These are phyloP conservation scores for Pythium oligandrum DNA, from an alignment of 352 stramenopile species.

Conservation along the genomic window DNA sequence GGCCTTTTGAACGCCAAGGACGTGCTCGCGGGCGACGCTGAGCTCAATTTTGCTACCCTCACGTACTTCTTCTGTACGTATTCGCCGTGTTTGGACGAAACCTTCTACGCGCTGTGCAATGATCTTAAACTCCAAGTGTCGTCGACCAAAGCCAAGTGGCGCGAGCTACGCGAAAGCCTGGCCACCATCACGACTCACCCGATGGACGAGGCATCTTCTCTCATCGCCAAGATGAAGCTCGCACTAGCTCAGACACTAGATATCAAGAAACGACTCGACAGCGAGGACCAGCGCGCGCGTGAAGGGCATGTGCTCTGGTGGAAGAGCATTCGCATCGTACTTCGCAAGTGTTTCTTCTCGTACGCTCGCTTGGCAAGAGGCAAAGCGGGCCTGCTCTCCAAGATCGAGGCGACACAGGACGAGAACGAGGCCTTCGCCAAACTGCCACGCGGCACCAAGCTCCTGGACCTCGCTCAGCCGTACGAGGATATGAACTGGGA, in stretches of 20 bases:
- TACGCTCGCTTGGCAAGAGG: constrained; percentile 56
- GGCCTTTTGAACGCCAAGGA: constrained; percentile 62
- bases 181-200: background rate
- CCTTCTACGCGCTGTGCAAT: constrained; percentile 37
- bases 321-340: constrained; percentile 65
- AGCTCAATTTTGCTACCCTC: constrained; percentile 74
- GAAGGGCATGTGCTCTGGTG: constrained; percentile 66
- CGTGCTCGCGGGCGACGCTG: constrained; percentile 57
- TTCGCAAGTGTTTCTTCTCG: constrained; percentile 75
- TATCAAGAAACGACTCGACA: constrained; percentile 61
- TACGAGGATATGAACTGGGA: constrained; percentile 73
- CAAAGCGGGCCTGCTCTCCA: constrained; percentile 55
- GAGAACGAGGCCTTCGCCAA: constrained; percentile 64
- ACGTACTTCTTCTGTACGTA: constrained; percentile 66
- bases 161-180: constrained; percentile 41
- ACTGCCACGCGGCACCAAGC: constrained; percentile 30
- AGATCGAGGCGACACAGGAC: constrained; percentile 36
- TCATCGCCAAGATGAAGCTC: constrained; percentile 62
- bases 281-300: constrained; percentile 47
- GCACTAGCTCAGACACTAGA: constrained; percentile 65
- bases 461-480: constrained; percentile 46
- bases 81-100: constrained; percentile 48
- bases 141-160: constrained; percentile 51
- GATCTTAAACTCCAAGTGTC: constrained; percentile 55
- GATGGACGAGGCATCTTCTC: constrained; percentile 21